Evolutionary conservation across 2,329 filamentous ascomycete genomes (phyloP).

Genomic region (Cladophialophora carrionii): DNA sequence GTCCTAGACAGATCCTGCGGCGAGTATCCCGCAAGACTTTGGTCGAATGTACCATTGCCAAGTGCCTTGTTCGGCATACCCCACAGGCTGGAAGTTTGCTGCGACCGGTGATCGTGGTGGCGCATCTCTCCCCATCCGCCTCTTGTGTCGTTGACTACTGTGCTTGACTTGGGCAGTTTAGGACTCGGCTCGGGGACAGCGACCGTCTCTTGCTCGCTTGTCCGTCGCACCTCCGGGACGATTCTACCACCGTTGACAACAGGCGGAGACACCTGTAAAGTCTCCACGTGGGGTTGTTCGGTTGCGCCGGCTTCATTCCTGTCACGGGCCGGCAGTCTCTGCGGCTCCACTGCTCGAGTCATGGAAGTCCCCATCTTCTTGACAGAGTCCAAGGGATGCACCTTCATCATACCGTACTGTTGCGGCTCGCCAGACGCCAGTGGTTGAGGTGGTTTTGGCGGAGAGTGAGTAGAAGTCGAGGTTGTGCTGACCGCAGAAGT

Average conservation of each 20-base stretch:
- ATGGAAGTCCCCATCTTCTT: slow-evolving; percentile 46
- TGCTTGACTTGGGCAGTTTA: slow-evolving; percentile 31
- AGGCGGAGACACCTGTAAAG: slow-evolving; percentile 32
- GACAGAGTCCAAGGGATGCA: slow-evolving; percentile 60
- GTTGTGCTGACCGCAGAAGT: slow-evolving; percentile 41
- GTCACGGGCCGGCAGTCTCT: slow-evolving; percentile 40
- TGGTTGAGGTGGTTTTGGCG: slow-evolving; percentile 62
- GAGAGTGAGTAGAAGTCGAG: slow-evolving; percentile 47
- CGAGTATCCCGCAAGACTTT: slow-evolving; percentile 54
- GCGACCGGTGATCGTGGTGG: slow-evolving; percentile 43
- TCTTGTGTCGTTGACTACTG: slow-evolving; percentile 31
- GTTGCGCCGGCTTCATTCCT: slow-evolving; percentile 20
- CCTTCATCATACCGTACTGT: slow-evolving; percentile 66
- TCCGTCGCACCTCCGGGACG: slow-evolving; percentile 23
- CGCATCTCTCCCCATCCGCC: slow-evolving; percentile 38
- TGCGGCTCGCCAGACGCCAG: slow-evolving; percentile 61
- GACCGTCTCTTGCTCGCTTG: slow-evolving; percentile 24
- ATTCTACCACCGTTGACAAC: slow-evolving; percentile 42
- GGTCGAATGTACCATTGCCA: slow-evolving; percentile 67
- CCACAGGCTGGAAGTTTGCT: slow-evolving; percentile 59
- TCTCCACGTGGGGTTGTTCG: slow-evolving; percentile 23
- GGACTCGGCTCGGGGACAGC: slow-evolving; percentile 31
- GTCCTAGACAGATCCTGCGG: slow-evolving; percentile 52
- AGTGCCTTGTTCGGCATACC: slow-evolving; percentile 61
- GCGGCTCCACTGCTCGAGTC: slow-evolving; percentile 42